Base-by-base conservation (phyloP, 2,329 filamentous ascomycete genomes). In the Cucurbitaria berberidis region DNA sequence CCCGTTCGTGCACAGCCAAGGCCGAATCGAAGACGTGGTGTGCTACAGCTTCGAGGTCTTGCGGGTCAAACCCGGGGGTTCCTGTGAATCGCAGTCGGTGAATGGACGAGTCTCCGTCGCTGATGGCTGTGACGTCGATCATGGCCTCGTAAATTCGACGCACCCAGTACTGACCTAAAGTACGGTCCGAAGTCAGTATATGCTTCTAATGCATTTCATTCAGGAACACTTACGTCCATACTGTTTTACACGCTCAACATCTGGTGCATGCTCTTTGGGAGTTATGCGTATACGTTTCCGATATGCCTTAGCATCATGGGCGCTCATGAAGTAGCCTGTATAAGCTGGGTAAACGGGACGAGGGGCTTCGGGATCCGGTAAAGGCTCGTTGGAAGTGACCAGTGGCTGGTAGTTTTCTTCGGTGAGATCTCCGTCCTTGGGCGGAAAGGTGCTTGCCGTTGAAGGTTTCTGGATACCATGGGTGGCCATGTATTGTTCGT, bases 1-100 rank as follows among this genome's bases (percentile, higher is more conserved):
- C 70, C 7, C 48, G 44, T 45, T 64, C 60, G 54, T 73, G 68
- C 6, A 72, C 66, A 0, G 52, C 51, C 15, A 69, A 19, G 7
- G 58, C 57, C 3, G 42, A 27, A 35, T 73, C 70, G 50, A 73
- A 72, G 49, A 72, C 32, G 22, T 67, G 49, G 57, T 72, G 69
- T 1, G 69, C 68, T 0, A 59, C 51, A 24, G 70, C 67, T 29
- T 73, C 69, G 4, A 73, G 46, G 16, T 73, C 70, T 5, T 34
- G 3, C 0, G 42, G 24, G 5, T 62, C 48, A 34, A 64, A 66
- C 1, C 29, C 55, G 0, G 11, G 3, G 2, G 26, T 21, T 1
- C 36, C 18, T 2, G 18, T 41, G 53, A 73, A 68, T 22, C 69
- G 67, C 3, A 36, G 15, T 21, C 57, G 57, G 43, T 69, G 59